Percentiles rank a stretch among this genome's conserved stretches.
These are phyloP conservation scores for Streptanthus diversifolius DNA, from an alignment of 345 rosid species.

Conservation along the genomic window DNA sequence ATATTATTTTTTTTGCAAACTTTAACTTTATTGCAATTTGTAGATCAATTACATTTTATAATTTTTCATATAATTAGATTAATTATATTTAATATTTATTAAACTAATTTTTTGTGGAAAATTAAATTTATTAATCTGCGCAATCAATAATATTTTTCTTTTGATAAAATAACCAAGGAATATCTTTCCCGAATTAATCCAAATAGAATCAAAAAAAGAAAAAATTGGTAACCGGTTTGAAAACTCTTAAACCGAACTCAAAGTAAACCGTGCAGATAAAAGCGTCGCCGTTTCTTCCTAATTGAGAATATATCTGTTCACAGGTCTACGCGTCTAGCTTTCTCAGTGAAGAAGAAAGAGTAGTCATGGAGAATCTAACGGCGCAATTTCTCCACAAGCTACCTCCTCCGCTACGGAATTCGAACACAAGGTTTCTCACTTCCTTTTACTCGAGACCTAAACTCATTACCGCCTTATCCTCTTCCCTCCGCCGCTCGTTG, in stretches of 20 bases:
- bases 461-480: background rate
- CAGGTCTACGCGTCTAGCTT: too few species aligned
- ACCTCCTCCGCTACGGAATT: constrained; percentile 22
- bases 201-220: background rate
- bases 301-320: background rate
- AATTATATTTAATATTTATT: too few species aligned
- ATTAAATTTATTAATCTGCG: too few species aligned
- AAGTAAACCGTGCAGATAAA: background rate
- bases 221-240: background rate
- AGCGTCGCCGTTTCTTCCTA: background rate
- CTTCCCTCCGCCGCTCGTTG: constrained; percentile 14
- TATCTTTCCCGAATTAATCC: constrained; percentile 23
- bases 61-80: too few species aligned
- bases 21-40: too few species aligned
- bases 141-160: too few species aligned
- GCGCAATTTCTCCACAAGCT: constrained; percentile 22
- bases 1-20: too few species aligned
- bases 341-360: background rate
- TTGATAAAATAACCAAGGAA: too few species aligned
- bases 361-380: constrained; percentile 27
- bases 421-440: background rate
- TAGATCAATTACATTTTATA: too few species aligned
- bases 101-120: too few species aligned
- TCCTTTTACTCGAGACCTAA: constrained; percentile 7
- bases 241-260: background rate